Evolutionary conservation across 2,329 filamentous ascomycete genomes (phyloP).

Genomic region (Fusarium neocosmosporiellum): DNA sequence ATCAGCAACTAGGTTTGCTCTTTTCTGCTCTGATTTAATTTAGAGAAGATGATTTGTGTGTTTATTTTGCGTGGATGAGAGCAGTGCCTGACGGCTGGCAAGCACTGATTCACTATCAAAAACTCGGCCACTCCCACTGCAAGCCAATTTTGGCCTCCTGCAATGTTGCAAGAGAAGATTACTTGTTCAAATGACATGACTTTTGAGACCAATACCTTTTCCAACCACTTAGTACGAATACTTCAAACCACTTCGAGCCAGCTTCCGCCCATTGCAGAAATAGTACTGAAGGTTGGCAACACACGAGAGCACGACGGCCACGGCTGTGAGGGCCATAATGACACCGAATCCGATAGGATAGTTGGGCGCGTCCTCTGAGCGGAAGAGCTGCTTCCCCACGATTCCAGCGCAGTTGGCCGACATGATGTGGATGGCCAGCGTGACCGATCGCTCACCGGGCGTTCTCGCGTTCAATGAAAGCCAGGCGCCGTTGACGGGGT

Average conservation of each 20-base stretch:
- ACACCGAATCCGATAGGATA: constrained; percentile 39
- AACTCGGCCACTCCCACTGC: background rate
- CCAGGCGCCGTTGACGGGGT: constrained; percentile 42
- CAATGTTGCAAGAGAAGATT: background rate
- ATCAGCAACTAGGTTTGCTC: background rate
- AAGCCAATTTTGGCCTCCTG: background rate
- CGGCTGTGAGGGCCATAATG: constrained; percentile 29
- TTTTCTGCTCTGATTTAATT: background rate
- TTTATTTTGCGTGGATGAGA: background rate
- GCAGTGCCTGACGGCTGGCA: background rate
- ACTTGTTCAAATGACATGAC: fast-evolving
- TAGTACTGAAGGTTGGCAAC: constrained; percentile 34
- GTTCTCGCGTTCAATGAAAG: constrained; percentile 41
- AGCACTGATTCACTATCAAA: constrained; percentile 3
- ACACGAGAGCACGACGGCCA: constrained; percentile 15
- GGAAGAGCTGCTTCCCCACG: constrained; percentile 42
- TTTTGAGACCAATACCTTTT: background rate
- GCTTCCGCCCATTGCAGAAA: constrained; percentile 16
- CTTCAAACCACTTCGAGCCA: constrained; percentile 12
- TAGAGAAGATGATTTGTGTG: background rate
- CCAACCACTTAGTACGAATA: constrained; percentile 8
- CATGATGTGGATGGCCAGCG: constrained; percentile 45
- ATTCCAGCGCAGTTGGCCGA: constrained; percentile 44
- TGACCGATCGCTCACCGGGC: constrained; percentile 42
- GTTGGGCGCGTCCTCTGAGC: constrained; percentile 39